Evolutionary conservation across 495 filamentous ascomycete species (phyloP).

Genomic region (Aspergillus bridgeri): DNA sequence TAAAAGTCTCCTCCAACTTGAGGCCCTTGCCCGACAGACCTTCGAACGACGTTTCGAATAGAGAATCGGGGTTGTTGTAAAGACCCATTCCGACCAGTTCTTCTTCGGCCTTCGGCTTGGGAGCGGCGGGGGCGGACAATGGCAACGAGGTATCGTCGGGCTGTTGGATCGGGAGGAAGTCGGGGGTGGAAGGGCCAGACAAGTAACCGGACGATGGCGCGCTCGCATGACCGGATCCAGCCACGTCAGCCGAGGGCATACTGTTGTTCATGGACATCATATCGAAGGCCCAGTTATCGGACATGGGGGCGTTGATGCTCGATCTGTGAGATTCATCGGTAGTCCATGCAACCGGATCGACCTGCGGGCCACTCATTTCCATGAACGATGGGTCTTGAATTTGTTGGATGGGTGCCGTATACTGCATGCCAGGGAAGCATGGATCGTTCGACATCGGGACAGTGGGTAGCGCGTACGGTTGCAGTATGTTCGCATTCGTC

Average conservation of each 20-base stretch:
- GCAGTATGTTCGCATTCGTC: slow-evolving; percentile 23
- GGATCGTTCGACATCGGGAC: slow-evolving; percentile 26
- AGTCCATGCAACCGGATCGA: slow-evolving; percentile 34
- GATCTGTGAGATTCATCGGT: slow-evolving; percentile 15
- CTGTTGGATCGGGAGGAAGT: slow-evolving; percentile 52
- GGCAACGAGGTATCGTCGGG: slow-evolving; percentile 26
- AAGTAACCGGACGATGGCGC: slow-evolving; percentile 38
- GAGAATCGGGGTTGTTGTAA: slow-evolving; percentile 64
- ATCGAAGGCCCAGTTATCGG: slow-evolving; percentile 38
- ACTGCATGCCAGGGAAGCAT: slow-evolving; percentile 31
- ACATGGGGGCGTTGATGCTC: slow-evolving; percentile 22
- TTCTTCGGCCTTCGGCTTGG: slow-evolving; percentile 51
- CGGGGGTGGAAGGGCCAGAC: slow-evolving; percentile 57
- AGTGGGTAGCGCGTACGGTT: slow-evolving; percentile 29
- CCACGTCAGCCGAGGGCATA: slow-evolving; percentile 31
- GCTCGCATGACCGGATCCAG: slow-evolving; percentile 37
- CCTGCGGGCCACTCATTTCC: slow-evolving; percentile 42
- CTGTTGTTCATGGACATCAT: slow-evolving; percentile 39
- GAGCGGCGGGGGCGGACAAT: slow-evolving; percentile 2
- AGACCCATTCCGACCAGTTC: slow-evolving; percentile 82
- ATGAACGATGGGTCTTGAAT: slow-evolving; percentile 40
- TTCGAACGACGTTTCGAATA: slow-evolving; percentile 43
- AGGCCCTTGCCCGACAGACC: slow-evolving; percentile 61
- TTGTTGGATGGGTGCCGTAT: slow-evolving; percentile 38
- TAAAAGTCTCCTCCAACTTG: slow-evolving; percentile 82